Conservation (phyloP, 2,329 filamentous ascomycete species). For the Cladosporium sp. region DNA sequence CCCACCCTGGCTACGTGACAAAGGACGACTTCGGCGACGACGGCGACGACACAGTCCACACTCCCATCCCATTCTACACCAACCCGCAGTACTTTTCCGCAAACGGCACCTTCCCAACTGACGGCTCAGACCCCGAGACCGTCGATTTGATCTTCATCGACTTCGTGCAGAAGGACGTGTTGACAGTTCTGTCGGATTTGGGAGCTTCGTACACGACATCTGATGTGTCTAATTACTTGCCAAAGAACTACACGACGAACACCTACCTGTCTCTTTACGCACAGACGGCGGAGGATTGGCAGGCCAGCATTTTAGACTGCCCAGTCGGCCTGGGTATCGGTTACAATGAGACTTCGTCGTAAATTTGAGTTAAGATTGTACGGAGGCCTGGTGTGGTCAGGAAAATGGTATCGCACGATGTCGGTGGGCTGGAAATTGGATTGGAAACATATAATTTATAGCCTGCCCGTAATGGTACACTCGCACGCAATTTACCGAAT, state of each 20-base stretch:
- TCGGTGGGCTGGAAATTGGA: not conserved
- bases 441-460: not conserved
- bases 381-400: not conserved
- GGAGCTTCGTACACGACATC: conserved; percentile 34
- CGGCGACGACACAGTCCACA: conserved; percentile 58
- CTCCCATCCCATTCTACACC: conserved; percentile 47
- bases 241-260: conserved; percentile 44
- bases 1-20: conserved; percentile 56
- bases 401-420: not conserved
- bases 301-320: conserved; percentile 42
- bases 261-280: conserved; percentile 44
- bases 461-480: not conserved
- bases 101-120: conserved; percentile 49
- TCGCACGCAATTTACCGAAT: not conserved
- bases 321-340: conserved; percentile 36
- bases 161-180: conserved; percentile 44
- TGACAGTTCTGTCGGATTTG: conserved; percentile 39
- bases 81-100: conserved; percentile 53
- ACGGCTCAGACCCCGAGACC: conserved; percentile 44
- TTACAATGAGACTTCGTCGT: conserved; percentile 19
- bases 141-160: conserved; percentile 59
- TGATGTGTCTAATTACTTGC: conserved; percentile 41
- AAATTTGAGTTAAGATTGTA: not conserved
- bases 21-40: conserved; percentile 58
- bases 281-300: conserved; percentile 39